These are phyloP conservation scores for Beauveria sp. DNA, from an alignment of 2,329 filamentous ascomycete genomes.

Conservation along the genomic window DNA sequence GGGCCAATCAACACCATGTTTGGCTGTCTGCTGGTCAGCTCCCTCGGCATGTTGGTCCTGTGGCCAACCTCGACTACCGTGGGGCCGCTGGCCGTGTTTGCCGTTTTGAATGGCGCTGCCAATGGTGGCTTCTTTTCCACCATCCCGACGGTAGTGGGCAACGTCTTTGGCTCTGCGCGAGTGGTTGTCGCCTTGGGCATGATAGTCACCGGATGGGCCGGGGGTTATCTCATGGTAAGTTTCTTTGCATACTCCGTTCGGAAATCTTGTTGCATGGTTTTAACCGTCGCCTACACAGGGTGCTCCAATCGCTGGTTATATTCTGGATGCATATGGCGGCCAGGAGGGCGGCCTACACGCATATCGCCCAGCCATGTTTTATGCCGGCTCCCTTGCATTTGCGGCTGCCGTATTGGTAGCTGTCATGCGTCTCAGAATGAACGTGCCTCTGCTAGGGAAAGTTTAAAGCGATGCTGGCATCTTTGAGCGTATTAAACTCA, in stretches of 20 bases:
- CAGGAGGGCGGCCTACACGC: conserved; percentile 40
- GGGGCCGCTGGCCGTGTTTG: conserved; percentile 44
- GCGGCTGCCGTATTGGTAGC: conserved; percentile 35
- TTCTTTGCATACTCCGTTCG: not conserved
- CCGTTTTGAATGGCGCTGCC: conserved; percentile 47
- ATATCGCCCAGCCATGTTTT: conserved; percentile 55
- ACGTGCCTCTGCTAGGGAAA: conserved; percentile 25
- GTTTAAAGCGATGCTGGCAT: not conserved
- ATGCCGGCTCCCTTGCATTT: conserved; percentile 46
- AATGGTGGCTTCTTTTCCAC: conserved; percentile 55
- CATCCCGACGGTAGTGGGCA: conserved; percentile 53
- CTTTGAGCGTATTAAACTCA: not conserved
- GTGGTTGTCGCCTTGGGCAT: conserved; percentile 53
- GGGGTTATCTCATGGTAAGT: conserved; percentile 52
- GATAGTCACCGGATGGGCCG: conserved; percentile 53
- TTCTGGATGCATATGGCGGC: conserved; percentile 48
- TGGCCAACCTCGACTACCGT: conserved; percentile 49
- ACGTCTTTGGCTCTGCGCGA: conserved; percentile 47
- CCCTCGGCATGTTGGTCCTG: conserved; percentile 47
- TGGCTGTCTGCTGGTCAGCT: conserved; percentile 39
- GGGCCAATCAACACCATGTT: conserved; percentile 47
- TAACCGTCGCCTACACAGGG: conserved; percentile 27
- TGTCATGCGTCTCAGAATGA: conserved; percentile 36
- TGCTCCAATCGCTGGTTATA: conserved; percentile 52
- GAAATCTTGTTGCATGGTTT: not conserved